Base-by-base conservation (phyloP, 2,329 filamentous ascomycete genomes). In the Scleromitrula shiraiana region DNA sequence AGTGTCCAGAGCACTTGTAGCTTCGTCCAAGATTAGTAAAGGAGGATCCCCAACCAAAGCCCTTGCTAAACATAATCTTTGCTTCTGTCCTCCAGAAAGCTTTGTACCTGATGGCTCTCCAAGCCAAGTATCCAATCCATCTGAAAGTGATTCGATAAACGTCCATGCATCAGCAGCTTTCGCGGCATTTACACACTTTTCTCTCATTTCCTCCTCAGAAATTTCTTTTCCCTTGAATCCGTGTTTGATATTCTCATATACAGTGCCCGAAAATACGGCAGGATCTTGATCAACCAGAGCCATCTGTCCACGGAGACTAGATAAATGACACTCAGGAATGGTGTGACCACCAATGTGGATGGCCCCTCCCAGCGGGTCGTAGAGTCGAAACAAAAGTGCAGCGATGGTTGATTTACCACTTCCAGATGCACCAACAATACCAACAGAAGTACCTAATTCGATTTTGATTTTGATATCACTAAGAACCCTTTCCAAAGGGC, bases 1-100 rank as follows among this genome's bases (percentile, higher is more conserved):
- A 12, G 77, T 78, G 58, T 83, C 79, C 0, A 83, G 65, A 2
- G 78, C 72, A 1, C 76, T 72, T 2, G 79, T 83, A 2, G 78
- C 78, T 58, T 83, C 79, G 37, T 83, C 80, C 2, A 82, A 66
- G 9, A 83, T 68, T 3, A 82, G 65, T 7, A 83, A 73, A 41
- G 68, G 68, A 2, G 78, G 78, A 38, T 81, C 69, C 3, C 73
- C 68, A 24, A 82, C 71, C 12, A 83, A 64, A 15, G 75, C 75
- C 47, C 78, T 67, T 1, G 79, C 78, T 5, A 82, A 67, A 7
- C 77, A 76, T 45, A 83, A 68, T 5, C 78, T 68, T 57, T 83
- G 79, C 43, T 76, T 72, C 57, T 83, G 78, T 0, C 67, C 68
- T 46, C 78, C 78, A 40, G 74, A 78, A 26, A 82, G 67, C 5